Evolutionary conservation across 257 asterid genomes (phyloP), one percentile per base, ranked within the genome.

Genomic region (Thymus mandschuricus): DNA sequence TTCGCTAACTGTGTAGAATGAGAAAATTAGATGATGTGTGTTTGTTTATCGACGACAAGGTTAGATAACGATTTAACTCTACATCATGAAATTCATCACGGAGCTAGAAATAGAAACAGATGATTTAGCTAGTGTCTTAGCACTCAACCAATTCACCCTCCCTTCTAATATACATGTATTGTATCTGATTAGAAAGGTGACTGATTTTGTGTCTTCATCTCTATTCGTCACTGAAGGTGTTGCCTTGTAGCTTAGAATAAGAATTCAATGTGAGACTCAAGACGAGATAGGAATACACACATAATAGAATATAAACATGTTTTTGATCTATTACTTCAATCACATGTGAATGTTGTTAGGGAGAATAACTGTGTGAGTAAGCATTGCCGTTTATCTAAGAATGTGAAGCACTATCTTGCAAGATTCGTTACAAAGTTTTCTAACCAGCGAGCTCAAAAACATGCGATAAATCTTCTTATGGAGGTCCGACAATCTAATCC

Each of bases 1-100:
- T 86, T 46, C 28, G 44, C 11, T 8, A 30, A 10, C n/a, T 11
- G 28, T 43, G 28, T 29, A 15, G 71, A 57, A 60, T 60, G 56
- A 27, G 30, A 8, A n/a, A 30, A 4, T 4, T 31, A 10, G 50
- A 27, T 21, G 41, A 12, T 28, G 50, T 7, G 27, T 1, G 38
- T 27, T 38, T 10, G 31, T 10, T 1, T n/a, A 2, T 49, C 15
- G 3, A 8, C 3, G 3, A 8, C 3, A 44, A 46, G 12, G 11
- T 59, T 6, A 52, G 75, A 70, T 15, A 8, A 70, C 34, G 38
- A 29, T 5, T 1, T 5, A 59, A 52, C 11, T 45, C 28, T 21
- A 31, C 28, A 33, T 30, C 12, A 33, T 44, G 49, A 58, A 60
- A 70, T 13, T 59, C 30, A 30, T 30, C 11, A 12, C 28, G 10